These are phyloP conservation scores for Adansonia grandidieri DNA, from an alignment of 441 rosid genomes.

Conservation along the genomic window DNA sequence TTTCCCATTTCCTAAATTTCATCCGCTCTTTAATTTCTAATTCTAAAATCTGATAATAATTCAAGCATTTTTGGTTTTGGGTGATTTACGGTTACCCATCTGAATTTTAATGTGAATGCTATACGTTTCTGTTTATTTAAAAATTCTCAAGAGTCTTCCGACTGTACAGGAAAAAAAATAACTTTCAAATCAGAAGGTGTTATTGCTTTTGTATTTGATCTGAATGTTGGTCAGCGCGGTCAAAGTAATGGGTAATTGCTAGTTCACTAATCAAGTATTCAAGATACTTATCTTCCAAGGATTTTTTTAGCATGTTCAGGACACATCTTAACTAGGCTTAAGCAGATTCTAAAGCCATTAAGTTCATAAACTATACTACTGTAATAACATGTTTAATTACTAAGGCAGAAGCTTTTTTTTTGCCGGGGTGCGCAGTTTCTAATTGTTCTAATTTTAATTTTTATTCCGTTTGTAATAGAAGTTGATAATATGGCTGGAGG, in stretches of 20 bases:
- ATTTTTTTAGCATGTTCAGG: not conserved
- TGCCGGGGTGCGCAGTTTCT: not conserved
- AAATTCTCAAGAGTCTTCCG: not conserved
- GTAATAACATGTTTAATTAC: not conserved
- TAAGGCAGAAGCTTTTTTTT: not conserved
- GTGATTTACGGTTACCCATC: not conserved
- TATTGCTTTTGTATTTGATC: not conserved
- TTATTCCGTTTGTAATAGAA: not conserved
- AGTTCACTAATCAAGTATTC: not conserved
- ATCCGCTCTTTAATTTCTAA: not conserved
- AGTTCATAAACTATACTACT: not conserved
- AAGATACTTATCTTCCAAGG: not conserved
- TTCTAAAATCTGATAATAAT: not conserved
- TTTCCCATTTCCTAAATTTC: not conserved
- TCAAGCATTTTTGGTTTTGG: not conserved
- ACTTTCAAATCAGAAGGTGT: not conserved
- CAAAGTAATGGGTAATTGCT: not conserved
- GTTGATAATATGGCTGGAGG: slow-evolving; percentile 22
- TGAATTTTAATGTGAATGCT: not conserved
- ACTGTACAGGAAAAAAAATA: not conserved
- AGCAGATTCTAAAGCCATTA: not conserved
- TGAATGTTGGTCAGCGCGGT: not conserved
- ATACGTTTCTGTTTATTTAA: not conserved
- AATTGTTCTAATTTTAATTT: not conserved
- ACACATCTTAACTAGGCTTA: not conserved